Percentiles rank a stretch among this genome's conserved stretches.
Evolutionary conservation across 495 filamentous ascomycete species (phyloP).

Genomic region (Cercophora sp.): DNA sequence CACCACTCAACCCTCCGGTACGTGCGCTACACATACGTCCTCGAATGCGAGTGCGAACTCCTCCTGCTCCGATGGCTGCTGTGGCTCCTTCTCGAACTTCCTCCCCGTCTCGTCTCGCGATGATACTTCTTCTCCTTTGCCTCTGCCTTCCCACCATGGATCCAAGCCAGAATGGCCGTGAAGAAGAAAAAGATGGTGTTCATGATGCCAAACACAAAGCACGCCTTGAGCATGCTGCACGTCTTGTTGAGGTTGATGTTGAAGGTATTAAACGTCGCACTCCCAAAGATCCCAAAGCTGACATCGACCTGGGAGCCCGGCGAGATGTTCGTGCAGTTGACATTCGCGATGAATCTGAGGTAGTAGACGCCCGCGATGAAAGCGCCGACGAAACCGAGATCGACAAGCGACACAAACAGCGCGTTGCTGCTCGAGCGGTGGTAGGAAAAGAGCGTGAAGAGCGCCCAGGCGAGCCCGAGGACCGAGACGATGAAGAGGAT

Average conservation of each 20-base stretch:
- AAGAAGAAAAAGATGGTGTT: conserved; percentile 77
- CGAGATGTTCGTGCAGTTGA: conserved; percentile 60
- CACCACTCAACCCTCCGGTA: too few relatives aligned
- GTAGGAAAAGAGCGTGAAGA: conserved; percentile 79
- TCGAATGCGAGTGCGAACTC: conserved; percentile 15
- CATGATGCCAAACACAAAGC: conserved; percentile 85
- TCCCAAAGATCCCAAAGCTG: conserved; percentile 58
- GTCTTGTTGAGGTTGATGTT: conserved; percentile 60
- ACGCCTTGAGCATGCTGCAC: conserved; percentile 85
- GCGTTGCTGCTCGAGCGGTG: conserved; percentile 67
- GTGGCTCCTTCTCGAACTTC: conserved; percentile 7
- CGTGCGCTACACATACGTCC: conserved; percentile 20
- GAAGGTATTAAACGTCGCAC: conserved; percentile 38
- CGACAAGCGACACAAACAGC: conserved; percentile 71
- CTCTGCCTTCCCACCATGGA: conserved; percentile 43
- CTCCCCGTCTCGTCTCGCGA: background rate
- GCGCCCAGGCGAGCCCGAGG: conserved; percentile 71
- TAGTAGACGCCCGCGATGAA: conserved; percentile 78
- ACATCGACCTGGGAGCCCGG: conserved; percentile 44
- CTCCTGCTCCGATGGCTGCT: conserved; percentile 12
- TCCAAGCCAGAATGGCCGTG: conserved; percentile 59
- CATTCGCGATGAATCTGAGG: conserved; percentile 63
- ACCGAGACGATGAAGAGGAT: conserved; percentile 88
- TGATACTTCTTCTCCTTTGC: conserved; percentile 14
- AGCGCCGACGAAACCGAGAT: conserved; percentile 75